Percentiles rank a stretch among this genome's conserved stretches.
These are phyloP conservation scores for Fistulinella prunicolor DNA, from an alignment of 768 basidiomycete species.

Conservation along the genomic window DNA sequence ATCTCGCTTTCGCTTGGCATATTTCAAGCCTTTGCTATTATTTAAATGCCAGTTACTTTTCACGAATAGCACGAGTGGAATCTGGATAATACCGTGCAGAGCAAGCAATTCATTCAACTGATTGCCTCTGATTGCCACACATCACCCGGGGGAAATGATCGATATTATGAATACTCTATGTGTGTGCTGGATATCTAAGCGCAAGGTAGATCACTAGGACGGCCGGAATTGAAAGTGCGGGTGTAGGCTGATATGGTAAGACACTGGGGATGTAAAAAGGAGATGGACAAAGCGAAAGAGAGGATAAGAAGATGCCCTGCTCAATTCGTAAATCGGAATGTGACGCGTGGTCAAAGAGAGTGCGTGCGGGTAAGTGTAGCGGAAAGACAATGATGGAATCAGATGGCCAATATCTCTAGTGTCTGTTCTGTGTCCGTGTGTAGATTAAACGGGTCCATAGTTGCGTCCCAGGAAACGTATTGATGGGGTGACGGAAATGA, in stretches of 20 bases:
- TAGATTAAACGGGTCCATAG: slow-evolving; percentile 11
- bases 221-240: neutral
- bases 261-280: neutral
- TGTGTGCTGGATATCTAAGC: slow-evolving; percentile 21
- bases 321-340: slow-evolving; percentile 1
- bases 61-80: too few relatives aligned
- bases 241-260: slow-evolving; percentile 3
- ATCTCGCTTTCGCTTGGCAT: too few relatives aligned
- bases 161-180: slow-evolving; percentile 16
- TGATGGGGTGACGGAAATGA: slow-evolving; percentile 13
- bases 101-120: neutral
- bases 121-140: neutral
- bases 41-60: too few relatives aligned
- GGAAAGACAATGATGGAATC: slow-evolving; percentile 6
- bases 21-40: too few relatives aligned
- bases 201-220: slow-evolving; percentile 12
- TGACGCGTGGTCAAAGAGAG: neutral
- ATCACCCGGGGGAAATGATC: neutral
- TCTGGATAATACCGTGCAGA: neutral
- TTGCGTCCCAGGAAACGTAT: neutral
- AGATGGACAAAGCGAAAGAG: slow-evolving; percentile 10
- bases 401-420: slow-evolving; percentile 9
- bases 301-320: neutral
- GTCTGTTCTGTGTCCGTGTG: slow-evolving; percentile 18
- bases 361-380: slow-evolving; percentile 8